phyloP scores from a whole-genome alignment of 2,329 filamentous ascomycete genomes.

The Pseudogymnoascus pannorum region DNA sequence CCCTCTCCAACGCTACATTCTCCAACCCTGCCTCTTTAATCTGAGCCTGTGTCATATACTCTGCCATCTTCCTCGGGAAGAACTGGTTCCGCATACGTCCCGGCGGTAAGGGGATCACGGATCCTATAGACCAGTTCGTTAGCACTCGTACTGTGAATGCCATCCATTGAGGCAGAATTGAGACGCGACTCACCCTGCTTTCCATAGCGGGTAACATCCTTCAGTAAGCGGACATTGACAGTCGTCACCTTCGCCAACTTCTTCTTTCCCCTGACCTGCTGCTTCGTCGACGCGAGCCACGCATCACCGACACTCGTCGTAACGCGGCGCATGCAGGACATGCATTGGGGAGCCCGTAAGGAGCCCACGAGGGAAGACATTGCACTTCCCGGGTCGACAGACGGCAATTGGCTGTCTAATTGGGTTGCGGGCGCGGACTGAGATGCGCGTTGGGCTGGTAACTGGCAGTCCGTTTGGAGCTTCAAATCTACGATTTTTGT shows the following conservation, averaged over 20 bases:
- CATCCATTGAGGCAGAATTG: neutral
- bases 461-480: neutral
- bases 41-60: conserved; percentile 42
- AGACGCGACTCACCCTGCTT: conserved; percentile 31
- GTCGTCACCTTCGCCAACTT: conserved; percentile 35
- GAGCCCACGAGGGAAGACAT: conserved; percentile 11
- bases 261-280: conserved; percentile 38
- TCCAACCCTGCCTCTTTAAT: conserved; percentile 37
- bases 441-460: neutral
- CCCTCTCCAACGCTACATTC: conserved; percentile 38
- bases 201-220: conserved; percentile 46
- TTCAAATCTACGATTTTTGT: neutral
- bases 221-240: conserved; percentile 43
- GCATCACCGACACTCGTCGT: conserved; percentile 18
- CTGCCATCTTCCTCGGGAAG: conserved; percentile 43
- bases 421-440: neutral
- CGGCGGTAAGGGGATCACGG: conserved; percentile 43
- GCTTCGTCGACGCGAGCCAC: conserved; percentile 17
- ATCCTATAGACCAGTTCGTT: conserved; percentile 32
- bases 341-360: conserved; percentile 10
- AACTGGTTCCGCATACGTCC: conserved; percentile 48
- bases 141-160: conserved; percentile 20
- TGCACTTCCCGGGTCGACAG: neutral
- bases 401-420: neutral
- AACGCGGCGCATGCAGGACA: conserved; percentile 20